Evolutionary conservation across 2,329 filamentous ascomycete genomes (phyloP).

Genomic region (Pseudopyricularia cyperi): DNA sequence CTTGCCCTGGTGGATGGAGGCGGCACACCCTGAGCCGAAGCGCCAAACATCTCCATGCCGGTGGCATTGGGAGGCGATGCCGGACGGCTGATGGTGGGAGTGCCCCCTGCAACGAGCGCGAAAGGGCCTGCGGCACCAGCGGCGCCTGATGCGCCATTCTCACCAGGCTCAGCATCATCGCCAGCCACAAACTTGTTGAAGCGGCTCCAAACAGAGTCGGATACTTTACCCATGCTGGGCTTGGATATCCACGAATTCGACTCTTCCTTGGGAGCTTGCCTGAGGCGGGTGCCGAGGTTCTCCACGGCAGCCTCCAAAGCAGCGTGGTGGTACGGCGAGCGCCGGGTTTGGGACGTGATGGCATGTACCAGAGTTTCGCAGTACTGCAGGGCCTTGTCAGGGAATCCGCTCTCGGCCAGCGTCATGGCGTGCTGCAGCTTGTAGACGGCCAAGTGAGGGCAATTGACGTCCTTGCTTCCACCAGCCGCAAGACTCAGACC

Average conservation of each 20-base stretch:
- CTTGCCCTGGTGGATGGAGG: conserved; percentile 27
- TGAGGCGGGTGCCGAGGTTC: conserved; percentile 71
- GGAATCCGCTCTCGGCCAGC: conserved; percentile 72
- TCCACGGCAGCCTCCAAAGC: conserved; percentile 65
- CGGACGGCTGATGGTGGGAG: conserved; percentile 61
- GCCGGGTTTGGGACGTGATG: conserved; percentile 67
- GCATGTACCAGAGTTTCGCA: conserved; percentile 70
- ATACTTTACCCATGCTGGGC: conserved; percentile 91
- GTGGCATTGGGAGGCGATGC: conserved; percentile 52
- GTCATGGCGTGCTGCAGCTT: conserved; percentile 80
- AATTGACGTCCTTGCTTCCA: conserved; percentile 38
- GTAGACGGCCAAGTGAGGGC: conserved; percentile 79
- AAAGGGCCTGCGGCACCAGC: conserved; percentile 64
- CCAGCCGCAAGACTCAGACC: conserved; percentile 57
- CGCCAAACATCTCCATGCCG: conserved; percentile 62
- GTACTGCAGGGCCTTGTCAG: conserved; percentile 77
- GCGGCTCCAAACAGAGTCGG: conserved; percentile 75
- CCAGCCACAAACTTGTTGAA: conserved; percentile 96
- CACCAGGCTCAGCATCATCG: conserved; percentile 61
- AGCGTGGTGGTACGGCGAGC: conserved; percentile 76
- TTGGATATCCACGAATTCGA: conserved; percentile 85
- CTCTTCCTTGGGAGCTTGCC: conserved; percentile 71
- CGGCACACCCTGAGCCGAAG: conserved; percentile 18
- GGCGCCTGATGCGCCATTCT: conserved; percentile 41
- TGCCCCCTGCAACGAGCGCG: conserved; percentile 63